Conservation (phyloP, 192 early-diverging fungal species). For the Geranomyces michiganensis region DNA sequence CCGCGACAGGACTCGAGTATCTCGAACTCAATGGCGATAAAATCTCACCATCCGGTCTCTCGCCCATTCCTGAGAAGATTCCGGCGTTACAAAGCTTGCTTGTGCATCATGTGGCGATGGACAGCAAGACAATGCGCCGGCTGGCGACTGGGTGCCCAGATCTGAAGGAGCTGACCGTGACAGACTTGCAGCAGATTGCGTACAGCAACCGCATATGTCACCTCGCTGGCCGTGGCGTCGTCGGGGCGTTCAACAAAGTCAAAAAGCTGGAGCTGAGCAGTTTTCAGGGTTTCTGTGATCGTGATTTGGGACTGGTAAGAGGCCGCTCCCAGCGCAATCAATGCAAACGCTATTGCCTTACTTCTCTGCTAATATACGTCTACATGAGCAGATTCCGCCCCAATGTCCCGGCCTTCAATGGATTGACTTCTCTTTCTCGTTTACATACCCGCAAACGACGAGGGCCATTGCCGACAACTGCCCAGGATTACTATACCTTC, state of each 20-base stretch:
- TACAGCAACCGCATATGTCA: conserved; percentile 37
- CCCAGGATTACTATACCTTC: conserved; percentile 38
- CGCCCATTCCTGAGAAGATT: conserved; percentile 27
- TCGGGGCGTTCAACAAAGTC: neutral
- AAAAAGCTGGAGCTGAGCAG: conserved; percentile 46
- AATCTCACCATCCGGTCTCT: conserved; percentile 21
- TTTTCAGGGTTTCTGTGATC: conserved; percentile 40
- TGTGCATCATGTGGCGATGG: conserved; percentile 39
- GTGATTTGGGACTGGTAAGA: conserved; percentile 30
- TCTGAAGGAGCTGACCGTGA: conserved; percentile 46
- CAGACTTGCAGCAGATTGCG: conserved; percentile 38
- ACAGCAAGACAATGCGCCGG: neutral
- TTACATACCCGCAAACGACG: conserved; percentile 47
- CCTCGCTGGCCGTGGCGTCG: conserved; percentile 21
- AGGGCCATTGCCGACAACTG: conserved; percentile 35
- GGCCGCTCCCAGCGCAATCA: neutral
- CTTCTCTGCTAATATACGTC: neutral
- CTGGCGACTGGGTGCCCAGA: neutral
- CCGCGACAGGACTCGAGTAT: conserved; percentile 40
- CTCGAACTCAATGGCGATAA: conserved; percentile 53
- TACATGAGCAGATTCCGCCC: conserved; percentile 11
- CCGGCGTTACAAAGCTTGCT: conserved; percentile 39
- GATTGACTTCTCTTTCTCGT: conserved; percentile 52
- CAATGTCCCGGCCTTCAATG: conserved; percentile 44
- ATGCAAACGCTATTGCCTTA: neutral